phyloP scores from a whole-genome alignment of 2,329 filamentous ascomycete species.

The Madurella fahalii region DNA sequence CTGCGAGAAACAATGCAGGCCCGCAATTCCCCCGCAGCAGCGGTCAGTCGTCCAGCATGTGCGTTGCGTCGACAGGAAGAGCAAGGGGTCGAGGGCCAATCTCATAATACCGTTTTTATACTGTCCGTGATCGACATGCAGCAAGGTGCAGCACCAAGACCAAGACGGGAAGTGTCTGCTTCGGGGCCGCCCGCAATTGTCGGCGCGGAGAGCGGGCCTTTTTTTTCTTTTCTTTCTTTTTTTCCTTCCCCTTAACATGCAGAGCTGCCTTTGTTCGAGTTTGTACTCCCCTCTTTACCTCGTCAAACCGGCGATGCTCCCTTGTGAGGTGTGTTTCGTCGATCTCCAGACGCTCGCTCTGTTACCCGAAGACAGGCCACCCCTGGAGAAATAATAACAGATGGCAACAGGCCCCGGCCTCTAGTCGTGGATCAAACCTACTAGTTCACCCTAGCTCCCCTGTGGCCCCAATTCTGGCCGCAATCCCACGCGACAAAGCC shows the following conservation, averaged over 20 bases:
- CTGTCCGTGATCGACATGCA: conserved; percentile 21
- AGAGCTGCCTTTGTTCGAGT: background rate
- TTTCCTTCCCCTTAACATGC: background rate
- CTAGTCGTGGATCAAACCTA: conserved; percentile 23
- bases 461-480: conserved; percentile 12
- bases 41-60: background rate
- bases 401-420: conserved; percentile 8
- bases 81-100: background rate
- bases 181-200: conserved; percentile 1
- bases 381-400: background rate
- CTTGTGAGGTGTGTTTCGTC: background rate
- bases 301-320: background rate
- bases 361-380: background rate
- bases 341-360: background rate
- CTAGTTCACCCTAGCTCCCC: conserved; percentile 10
- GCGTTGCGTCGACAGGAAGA: background rate
- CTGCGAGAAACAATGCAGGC: conserved; percentile 7
- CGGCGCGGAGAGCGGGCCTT: background rate
- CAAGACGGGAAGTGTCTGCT: background rate
- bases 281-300: background rate
- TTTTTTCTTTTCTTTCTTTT: background rate
- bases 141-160: conserved; percentile 12
- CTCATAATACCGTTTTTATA: background rate
- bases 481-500: conserved; percentile 18
- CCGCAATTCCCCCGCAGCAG: background rate